A percentile compares a stretch with the other conserved stretches of the same genome.
phyloP scores from a whole-genome alignment of 2,329 filamentous ascomycete species.

The Ilyonectria robusta region DNA sequence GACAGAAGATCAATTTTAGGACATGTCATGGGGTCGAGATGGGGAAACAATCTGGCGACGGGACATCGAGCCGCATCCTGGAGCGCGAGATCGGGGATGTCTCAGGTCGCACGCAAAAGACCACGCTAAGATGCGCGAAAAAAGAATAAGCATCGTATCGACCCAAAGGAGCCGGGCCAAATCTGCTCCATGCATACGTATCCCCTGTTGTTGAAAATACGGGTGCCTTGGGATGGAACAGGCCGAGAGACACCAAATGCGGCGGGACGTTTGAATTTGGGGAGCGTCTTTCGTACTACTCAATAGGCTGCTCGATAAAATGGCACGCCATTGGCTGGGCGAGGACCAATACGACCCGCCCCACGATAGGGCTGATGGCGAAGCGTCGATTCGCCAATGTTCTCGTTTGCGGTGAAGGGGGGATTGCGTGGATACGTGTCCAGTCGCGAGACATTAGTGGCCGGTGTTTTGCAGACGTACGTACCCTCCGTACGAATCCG shows the following conservation, averaged over 20 bases:
- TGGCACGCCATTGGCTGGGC: conserved; percentile 41
- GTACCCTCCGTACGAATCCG: conserved; percentile 28
- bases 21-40: conserved; percentile 8
- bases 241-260: conserved; percentile 20
- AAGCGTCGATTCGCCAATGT: conserved; percentile 6
- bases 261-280: conserved; percentile 31
- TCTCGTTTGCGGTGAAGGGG: conserved; percentile 14
- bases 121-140: neutral
- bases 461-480: conserved; percentile 1
- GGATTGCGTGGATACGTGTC: conserved; percentile 44
- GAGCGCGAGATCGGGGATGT: neutral
- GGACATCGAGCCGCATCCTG: conserved; percentile 1
- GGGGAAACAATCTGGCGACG: neutral
- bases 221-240: conserved; percentile 48
- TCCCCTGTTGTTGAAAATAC: conserved; percentile 42
- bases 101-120: neutral
- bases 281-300: conserved; percentile 27
- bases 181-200: conserved; percentile 40
- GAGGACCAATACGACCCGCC: conserved; percentile 23
- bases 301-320: conserved; percentile 49
- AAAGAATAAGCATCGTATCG: conserved; percentile 23
- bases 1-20: conserved; percentile 4
- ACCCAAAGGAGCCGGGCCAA: neutral
- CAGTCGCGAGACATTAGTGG: neutral
- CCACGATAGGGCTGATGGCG: conserved; percentile 35